Conservation (phyloP, 2,329 filamentous ascomycete species). For the Xylaria digitata region DNA sequence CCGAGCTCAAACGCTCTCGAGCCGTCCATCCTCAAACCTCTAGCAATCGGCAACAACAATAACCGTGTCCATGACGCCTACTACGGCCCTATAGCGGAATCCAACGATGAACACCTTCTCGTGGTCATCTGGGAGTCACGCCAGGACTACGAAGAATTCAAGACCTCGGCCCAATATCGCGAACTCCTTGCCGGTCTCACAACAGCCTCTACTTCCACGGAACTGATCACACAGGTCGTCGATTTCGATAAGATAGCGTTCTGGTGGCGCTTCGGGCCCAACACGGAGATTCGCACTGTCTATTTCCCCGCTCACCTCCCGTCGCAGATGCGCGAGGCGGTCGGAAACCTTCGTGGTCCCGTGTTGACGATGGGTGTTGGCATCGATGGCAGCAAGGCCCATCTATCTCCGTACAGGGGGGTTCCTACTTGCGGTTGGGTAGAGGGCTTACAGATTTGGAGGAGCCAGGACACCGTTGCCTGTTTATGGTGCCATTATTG, state of each 20-base stretch:
- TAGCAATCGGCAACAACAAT: neutral
- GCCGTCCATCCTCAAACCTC: slow-evolving; percentile 22
- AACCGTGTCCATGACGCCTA: slow-evolving; percentile 15
- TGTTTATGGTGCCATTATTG: slow-evolving; percentile 34
- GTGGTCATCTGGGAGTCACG: slow-evolving; percentile 28
- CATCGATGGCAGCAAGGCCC: slow-evolving; percentile 25
- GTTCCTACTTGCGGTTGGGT: slow-evolving; percentile 29
- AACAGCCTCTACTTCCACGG: neutral
- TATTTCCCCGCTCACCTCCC: slow-evolving; percentile 25
- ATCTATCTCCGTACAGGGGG: slow-evolving; percentile 30
- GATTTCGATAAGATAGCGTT: slow-evolving; percentile 32
- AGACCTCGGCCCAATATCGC: slow-evolving; percentile 13
- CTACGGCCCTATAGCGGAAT: slow-evolving; percentile 23
- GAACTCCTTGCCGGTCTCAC: slow-evolving; percentile 20
- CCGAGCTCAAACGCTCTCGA: slow-evolving; percentile 11
- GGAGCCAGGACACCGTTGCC: slow-evolving; percentile 15
- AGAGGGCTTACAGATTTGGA: slow-evolving; percentile 19
- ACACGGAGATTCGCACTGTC: slow-evolving; percentile 33
- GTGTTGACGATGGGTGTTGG: slow-evolving; percentile 28
- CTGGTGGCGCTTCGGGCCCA: slow-evolving; percentile 31
- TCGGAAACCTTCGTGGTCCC: slow-evolving; percentile 22
- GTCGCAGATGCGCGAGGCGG: slow-evolving; percentile 18
- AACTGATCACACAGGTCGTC: slow-evolving; percentile 21
- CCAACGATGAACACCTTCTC: slow-evolving; percentile 19
- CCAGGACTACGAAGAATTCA: slow-evolving; percentile 21